Conservation (phyloP, 2,329 filamentous ascomycete genomes). For the Neoascochyta sp. region DNA sequence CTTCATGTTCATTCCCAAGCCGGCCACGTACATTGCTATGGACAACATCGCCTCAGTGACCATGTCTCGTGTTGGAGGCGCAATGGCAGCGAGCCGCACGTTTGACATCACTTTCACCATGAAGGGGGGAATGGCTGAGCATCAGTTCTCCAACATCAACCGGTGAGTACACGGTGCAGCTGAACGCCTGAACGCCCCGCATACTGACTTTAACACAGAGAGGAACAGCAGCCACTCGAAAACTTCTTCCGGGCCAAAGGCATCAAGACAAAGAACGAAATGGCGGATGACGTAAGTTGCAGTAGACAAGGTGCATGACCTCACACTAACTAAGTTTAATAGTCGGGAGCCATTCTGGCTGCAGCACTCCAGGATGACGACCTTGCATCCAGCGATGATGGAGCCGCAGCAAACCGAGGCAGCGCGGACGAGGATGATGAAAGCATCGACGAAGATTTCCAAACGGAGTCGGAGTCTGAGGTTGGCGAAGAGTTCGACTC, state of each 20-base stretch:
- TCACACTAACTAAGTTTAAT: slow-evolving; percentile 23
- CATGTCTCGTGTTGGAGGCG: slow-evolving; percentile 92
- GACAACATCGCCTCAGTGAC: slow-evolving; percentile 89
- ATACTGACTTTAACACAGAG: slow-evolving; percentile 45
- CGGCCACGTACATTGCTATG: slow-evolving; percentile 93
- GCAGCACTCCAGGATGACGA: slow-evolving; percentile 80
- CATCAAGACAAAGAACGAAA: slow-evolving; percentile 96
- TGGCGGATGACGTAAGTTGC: slow-evolving; percentile 85
- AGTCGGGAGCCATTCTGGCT: slow-evolving; percentile 62
- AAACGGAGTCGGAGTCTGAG: slow-evolving; percentile 86
- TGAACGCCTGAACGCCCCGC: neutral
- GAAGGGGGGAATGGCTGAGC: slow-evolving; percentile 81
- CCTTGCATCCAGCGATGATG: slow-evolving; percentile 73
- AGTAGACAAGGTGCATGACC: too few species aligned
- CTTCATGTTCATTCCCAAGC: slow-evolving; percentile 98
- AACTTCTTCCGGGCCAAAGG: slow-evolving; percentile 96
- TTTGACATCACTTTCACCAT: slow-evolving; percentile 94
- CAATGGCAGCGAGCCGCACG: slow-evolving; percentile 87
- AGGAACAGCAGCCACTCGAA: slow-evolving; percentile 95
- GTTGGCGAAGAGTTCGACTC: slow-evolving; percentile 96
- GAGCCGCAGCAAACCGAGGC: slow-evolving; percentile 72
- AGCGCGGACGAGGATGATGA: slow-evolving; percentile 96
- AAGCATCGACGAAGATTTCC: slow-evolving; percentile 93
- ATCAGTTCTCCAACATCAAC: slow-evolving; percentile 99
- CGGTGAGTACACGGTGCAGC: slow-evolving; percentile 53